phyloP scores from a whole-genome alignment of 805 yeast species.

The Myxozyma neotropica region DNA sequence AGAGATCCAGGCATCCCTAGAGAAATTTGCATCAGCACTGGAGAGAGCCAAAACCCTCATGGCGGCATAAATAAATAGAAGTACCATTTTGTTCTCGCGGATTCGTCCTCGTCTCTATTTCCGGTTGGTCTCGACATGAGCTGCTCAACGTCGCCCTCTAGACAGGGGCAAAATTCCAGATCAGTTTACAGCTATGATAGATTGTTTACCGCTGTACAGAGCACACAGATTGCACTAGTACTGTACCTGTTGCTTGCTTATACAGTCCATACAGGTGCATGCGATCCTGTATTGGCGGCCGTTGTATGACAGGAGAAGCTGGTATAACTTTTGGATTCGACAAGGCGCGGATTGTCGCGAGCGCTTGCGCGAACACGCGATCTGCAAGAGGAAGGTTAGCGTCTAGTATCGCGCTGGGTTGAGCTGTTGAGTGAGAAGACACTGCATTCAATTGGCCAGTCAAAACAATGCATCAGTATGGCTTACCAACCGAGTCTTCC shows the following conservation, averaged over 20 bases:
- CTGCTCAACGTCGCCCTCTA: constrained; percentile 75
- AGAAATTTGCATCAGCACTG: too few relatives aligned
- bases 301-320: constrained; percentile 56
- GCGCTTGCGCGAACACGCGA: constrained; percentile 80
- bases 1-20: constrained; percentile 74
- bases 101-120: constrained; percentile 60
- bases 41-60: too few relatives aligned
- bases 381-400: constrained; percentile 45
- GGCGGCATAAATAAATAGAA: too few relatives aligned
- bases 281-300: constrained; percentile 74
- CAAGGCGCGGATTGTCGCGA: constrained; percentile 72
- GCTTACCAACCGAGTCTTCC: constrained; percentile 28
- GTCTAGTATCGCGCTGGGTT: background rate
- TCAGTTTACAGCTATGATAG: background rate
- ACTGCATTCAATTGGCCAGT: too few relatives aligned
- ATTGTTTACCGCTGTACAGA: background rate
- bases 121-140: constrained; percentile 70
- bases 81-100: constrained; percentile 68
- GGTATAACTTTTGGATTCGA: constrained; percentile 43
- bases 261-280: constrained; percentile 76
- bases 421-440: too few relatives aligned
- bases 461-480: background rate
- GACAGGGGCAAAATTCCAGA: background rate
- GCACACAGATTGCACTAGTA: background rate
- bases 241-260: constrained; percentile 73